Conservation (phyloP, 352 stramenopile species). For the Pythium periplocum region DNA sequence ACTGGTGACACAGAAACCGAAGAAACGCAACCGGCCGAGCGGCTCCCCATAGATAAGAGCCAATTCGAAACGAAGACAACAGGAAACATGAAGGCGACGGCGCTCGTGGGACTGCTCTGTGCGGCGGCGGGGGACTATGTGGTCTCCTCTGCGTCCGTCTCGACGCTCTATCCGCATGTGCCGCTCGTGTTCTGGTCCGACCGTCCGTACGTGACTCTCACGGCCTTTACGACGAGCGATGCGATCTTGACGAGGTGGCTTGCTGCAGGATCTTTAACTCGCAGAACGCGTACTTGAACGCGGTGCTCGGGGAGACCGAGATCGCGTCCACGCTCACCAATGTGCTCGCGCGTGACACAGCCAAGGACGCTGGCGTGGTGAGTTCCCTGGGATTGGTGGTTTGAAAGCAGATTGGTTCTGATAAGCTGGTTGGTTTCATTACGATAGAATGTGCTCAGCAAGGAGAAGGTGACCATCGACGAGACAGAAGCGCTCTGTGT, state of each 20-base stretch:
- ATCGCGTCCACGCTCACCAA: conserved; percentile 28
- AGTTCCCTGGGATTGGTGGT: no score
- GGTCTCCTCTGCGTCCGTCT: neutral
- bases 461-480: conserved; percentile 7
- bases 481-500: conserved; percentile 49
- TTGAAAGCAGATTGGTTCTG: no score
- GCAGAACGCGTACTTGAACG: conserved; percentile 40
- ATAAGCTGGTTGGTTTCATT: conserved; percentile 20
- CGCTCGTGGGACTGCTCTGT: no score
- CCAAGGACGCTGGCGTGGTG: conserved; percentile 15
- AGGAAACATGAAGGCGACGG: no score
- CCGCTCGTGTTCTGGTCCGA: conserved; percentile 67
- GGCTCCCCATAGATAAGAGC: no score
- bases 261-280: conserved; percentile 35
- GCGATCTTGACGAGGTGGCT: neutral
- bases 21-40: no score
- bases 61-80: no score
- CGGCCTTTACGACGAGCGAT: neutral
- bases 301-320: conserved; percentile 32
- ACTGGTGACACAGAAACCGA: no score
- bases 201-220: conserved; percentile 34
- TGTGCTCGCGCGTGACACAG: conserved; percentile 21
- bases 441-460: conserved; percentile 32
- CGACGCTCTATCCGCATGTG: conserved; percentile 40
- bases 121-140: no score